These are phyloP conservation scores for Croton laevigatus DNA, from an alignment of 441 rosid genomes.

Conservation along the genomic window DNA sequence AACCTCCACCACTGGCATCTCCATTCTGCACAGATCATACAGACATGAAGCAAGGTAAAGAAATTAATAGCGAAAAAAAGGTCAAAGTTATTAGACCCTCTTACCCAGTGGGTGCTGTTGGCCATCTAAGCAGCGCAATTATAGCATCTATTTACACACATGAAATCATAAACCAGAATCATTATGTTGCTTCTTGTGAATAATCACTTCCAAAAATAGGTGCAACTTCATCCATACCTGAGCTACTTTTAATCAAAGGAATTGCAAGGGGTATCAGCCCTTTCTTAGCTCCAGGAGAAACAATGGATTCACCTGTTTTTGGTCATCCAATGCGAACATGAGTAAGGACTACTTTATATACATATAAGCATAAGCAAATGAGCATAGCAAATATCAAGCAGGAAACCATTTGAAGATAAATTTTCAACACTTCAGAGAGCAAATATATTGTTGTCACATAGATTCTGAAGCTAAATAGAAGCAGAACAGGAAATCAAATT, in stretches of 20 bases:
- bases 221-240: conserved; percentile 41
- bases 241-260: conserved; percentile 58
- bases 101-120: conserved; percentile 78
- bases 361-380: neutral
- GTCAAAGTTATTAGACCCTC: conserved; percentile 12
- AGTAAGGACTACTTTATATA: neutral
- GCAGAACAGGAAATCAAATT: neutral
- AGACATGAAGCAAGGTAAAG: conserved; percentile 20
- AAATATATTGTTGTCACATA: neutral
- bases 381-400: neutral
- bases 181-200: conserved; percentile 13
- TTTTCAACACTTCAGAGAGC: too few relatives aligned
- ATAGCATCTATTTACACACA: conserved; percentile 41
- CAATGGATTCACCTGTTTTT: conserved; percentile 54
- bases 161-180: conserved; percentile 23
- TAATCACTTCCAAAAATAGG: conserved; percentile 7
- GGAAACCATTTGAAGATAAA: neutral
- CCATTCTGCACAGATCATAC: conserved; percentile 54
- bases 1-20: conserved; percentile 91
- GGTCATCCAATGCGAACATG: conserved; percentile 1
- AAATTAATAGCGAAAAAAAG: conserved; percentile 11
- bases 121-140: conserved; percentile 83
- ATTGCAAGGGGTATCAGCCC: conserved; percentile 76
- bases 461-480: neutral
- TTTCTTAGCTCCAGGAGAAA: conserved; percentile 75